These are phyloP conservation scores for Neurospora discreta DNA, from an alignment of 495 filamentous ascomycete genomes.

Conservation along the genomic window DNA sequence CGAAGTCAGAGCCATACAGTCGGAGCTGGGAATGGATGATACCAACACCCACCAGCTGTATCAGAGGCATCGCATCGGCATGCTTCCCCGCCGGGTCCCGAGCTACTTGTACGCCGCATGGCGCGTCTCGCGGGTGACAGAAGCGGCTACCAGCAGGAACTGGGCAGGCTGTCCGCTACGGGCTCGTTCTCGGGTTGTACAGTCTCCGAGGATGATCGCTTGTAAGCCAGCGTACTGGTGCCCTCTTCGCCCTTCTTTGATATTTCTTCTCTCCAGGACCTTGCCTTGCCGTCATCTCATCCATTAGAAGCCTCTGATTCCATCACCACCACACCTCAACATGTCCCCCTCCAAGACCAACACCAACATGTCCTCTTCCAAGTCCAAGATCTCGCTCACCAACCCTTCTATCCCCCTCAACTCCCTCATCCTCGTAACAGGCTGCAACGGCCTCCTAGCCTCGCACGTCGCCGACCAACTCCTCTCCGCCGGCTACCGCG, in stretches of 20 bases:
- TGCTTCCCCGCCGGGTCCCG: background rate
- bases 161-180: background rate
- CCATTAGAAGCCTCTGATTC: background rate
- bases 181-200: background rate
- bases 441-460: slow-evolving; percentile 44
- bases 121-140: background rate
- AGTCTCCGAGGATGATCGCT: background rate
- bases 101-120: background rate
- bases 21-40: too few relatives aligned
- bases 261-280: background rate
- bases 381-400: background rate
- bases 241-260: background rate
- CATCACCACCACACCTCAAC: background rate
- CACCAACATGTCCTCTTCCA: background rate
- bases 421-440: slow-evolving; percentile 41
- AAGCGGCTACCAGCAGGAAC: background rate
- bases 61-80: background rate
- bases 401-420: slow-evolving; percentile 11
- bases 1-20: too few relatives aligned
- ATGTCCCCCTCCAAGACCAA: background rate
- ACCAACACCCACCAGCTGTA: background rate
- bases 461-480: slow-evolving; percentile 41
- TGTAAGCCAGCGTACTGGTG: background rate
- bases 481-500: slow-evolving; percentile 36
- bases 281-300: background rate